Evolutionary conservation across 2,329 filamentous ascomycete genomes (phyloP).

Genomic region (Cryphonectria carpinicola): DNA sequence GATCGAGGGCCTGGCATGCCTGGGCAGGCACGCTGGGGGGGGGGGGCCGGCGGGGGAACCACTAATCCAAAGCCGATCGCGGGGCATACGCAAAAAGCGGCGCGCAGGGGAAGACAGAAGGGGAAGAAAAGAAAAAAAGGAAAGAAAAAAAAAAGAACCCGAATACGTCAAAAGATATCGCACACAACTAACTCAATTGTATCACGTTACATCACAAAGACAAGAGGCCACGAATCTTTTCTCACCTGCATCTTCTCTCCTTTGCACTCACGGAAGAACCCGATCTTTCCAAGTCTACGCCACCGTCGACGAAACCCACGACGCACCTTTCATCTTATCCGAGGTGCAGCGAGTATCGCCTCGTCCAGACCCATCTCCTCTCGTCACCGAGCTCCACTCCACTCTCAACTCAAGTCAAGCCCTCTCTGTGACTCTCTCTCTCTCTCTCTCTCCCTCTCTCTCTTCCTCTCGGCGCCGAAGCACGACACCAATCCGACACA

Average conservation of each 20-base stretch:
- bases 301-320: background rate
- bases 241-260: background rate
- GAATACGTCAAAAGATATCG: background rate
- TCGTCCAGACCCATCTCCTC: conserved; percentile 10
- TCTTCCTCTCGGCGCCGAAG: background rate
- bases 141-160: background rate
- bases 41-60: background rate
- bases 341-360: conserved; percentile 21
- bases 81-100: background rate
- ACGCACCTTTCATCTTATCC: conserved; percentile 12
- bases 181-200: background rate
- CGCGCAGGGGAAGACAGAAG: background rate
- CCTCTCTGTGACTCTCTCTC: no score
- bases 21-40: background rate
- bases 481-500: background rate
- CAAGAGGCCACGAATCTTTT: background rate
- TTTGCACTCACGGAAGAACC: background rate
- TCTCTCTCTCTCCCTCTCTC: no score
- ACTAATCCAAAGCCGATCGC: conserved; percentile 3
- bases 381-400: conserved; percentile 7
- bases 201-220: background rate
- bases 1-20: background rate
- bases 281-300: background rate
- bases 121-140: background rate
- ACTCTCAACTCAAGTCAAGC: conserved; percentile 9